phyloP scores from a whole-genome alignment of 108 stramenopile genomes.

The Cyclotella cryptica region DNA sequence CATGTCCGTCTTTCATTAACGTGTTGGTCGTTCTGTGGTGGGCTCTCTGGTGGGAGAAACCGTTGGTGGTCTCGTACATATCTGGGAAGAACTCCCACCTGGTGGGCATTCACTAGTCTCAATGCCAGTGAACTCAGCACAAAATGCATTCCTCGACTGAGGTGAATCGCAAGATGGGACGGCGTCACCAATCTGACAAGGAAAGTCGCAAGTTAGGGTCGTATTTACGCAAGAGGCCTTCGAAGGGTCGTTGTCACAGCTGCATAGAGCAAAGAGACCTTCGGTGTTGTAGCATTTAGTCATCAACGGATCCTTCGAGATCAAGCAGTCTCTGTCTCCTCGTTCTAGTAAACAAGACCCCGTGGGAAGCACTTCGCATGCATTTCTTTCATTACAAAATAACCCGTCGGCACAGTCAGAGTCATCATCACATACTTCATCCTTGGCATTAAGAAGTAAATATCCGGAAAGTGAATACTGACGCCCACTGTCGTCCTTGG shows the following conservation, averaged over 20 bases:
- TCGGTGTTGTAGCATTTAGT: slow-evolving; percentile 15
- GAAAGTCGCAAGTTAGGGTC: slow-evolving; percentile 17
- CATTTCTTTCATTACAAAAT: neutral
- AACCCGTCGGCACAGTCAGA: neutral
- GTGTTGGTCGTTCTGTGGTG: neutral
- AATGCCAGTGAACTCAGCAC: neutral
- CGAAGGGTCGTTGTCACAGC: slow-evolving; percentile 8
- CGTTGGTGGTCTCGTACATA: neutral
- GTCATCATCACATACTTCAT: neutral
- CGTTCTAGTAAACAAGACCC: neutral
- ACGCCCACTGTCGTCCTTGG: neutral
- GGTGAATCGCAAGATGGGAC: slow-evolving; percentile 11
- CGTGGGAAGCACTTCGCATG: neutral
- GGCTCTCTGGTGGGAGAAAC: neutral
- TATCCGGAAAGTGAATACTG: neutral
- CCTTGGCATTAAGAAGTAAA: neutral
- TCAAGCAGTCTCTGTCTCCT: neutral
- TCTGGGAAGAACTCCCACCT: neutral
- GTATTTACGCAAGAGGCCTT: neutral
- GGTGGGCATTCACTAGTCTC: neutral
- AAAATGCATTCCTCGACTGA: neutral
- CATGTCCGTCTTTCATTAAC: too few species aligned
- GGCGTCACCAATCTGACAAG: slow-evolving; percentile 7
- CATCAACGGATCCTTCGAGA: neutral
- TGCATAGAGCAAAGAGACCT: neutral